These are phyloP conservation scores for Mesembryanthemum crystallinum DNA, from an alignment of 148 eudicot species.

Conservation along the genomic window DNA sequence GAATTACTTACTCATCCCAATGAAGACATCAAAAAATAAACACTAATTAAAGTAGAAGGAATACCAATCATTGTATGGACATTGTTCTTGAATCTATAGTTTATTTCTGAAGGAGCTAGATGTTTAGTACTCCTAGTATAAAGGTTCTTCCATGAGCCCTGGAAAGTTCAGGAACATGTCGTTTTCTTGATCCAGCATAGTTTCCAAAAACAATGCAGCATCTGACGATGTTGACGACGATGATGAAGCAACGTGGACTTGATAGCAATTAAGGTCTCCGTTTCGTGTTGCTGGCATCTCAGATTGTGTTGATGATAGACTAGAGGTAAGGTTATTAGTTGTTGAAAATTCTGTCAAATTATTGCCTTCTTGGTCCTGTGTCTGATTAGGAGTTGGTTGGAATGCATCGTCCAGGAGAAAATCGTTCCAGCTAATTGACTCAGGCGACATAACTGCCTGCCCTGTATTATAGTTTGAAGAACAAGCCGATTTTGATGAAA, in stretches of 20 bases:
- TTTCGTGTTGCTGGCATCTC: not conserved
- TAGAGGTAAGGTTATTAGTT: not conserved
- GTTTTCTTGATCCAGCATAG: slow-evolving; percentile 56
- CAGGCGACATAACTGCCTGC: slow-evolving; percentile 18
- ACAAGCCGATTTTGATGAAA: slow-evolving; percentile 34
- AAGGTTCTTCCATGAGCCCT: slow-evolving; percentile 59
- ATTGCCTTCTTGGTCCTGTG: slow-evolving; percentile 13
- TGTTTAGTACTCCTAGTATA: slow-evolving; percentile 32
- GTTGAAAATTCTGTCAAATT: not conserved
- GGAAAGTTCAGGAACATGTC: slow-evolving; percentile 59
- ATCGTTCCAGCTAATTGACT: slow-evolving; percentile 60
- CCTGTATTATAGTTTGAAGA: slow-evolving; percentile 24
- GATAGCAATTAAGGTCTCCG: not conserved
- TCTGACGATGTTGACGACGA: slow-evolving; percentile 16
- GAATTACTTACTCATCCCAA: not conserved
- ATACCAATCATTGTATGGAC: not conserved
- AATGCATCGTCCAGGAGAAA: slow-evolving; percentile 60
- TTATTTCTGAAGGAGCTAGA: not conserved
- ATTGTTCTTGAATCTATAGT: not conserved
- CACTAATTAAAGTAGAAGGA: not conserved
- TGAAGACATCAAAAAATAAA: slow-evolving; percentile 11
- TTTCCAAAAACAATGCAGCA: slow-evolving; percentile 47
- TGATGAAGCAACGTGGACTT: slow-evolving; percentile 4
- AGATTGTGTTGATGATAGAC: not conserved
- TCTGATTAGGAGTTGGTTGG: slow-evolving; percentile 20